Conservation (phyloP, 108 stramenopile genomes). For the Nitzschia inconspicua region DNA sequence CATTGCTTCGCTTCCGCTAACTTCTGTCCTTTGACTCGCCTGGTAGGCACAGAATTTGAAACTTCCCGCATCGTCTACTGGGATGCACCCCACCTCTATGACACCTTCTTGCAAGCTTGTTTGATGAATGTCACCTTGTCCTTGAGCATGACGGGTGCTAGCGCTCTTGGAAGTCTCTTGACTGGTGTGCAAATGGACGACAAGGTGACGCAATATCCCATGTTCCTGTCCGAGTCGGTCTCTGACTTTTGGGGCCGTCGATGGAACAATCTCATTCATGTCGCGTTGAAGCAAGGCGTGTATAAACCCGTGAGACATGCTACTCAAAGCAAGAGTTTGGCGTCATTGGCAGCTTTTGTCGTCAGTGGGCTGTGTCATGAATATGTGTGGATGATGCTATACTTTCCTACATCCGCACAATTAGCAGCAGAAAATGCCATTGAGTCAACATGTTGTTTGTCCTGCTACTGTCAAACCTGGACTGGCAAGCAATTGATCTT, state of each 20-base stretch:
- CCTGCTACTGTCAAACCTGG: conserved; percentile 9
- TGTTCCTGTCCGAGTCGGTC: conserved; percentile 48
- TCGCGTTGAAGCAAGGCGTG: conserved; percentile 61
- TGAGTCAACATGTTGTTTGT: conserved; percentile 1
- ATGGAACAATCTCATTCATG: conserved; percentile 71
- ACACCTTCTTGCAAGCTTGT: conserved; percentile 3
- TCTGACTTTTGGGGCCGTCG: conserved; percentile 74
- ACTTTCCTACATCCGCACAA: background rate
- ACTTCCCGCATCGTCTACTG: background rate
- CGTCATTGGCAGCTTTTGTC: conserved; percentile 50
- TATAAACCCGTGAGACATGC: conserved; percentile 55
- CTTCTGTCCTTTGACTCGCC: background rate
- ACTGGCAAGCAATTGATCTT: conserved; percentile 17
- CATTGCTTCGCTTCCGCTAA: background rate
- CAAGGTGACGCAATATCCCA: conserved; percentile 36
- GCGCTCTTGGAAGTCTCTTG: background rate
- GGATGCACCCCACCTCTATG: background rate
- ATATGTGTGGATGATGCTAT: conserved; percentile 22
- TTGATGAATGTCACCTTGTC: conserved; percentile 1
- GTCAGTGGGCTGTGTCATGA: conserved; percentile 74
- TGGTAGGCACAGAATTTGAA: background rate
- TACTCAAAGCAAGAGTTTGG: conserved; percentile 19
- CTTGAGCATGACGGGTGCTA: background rate
- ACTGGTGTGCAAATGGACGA: conserved; percentile 5
- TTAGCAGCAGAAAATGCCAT: background rate